These are phyloP conservation scores for Tylopilus felleus DNA, from an alignment of 768 basidiomycete species.

Conservation along the genomic window DNA sequence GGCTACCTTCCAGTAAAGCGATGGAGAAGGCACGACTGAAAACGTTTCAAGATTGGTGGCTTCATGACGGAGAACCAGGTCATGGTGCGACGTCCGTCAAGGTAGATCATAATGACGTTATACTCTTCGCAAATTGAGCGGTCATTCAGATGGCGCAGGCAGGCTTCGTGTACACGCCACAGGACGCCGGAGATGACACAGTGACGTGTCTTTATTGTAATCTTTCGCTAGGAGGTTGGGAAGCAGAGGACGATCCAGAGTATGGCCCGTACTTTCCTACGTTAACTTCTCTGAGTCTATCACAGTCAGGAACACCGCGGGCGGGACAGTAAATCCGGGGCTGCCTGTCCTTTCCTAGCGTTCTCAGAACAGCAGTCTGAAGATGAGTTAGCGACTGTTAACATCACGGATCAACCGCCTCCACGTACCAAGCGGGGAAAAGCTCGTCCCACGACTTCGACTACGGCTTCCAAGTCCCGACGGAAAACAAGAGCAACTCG, in stretches of 20 bases:
- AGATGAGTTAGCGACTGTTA: conserved; percentile 18
- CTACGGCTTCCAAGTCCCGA: conserved; percentile 20
- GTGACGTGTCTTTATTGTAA: conserved; percentile 86
- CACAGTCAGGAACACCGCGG: conserved; percentile 71
- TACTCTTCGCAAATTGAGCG: not conserved
- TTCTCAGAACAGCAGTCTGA: conserved; percentile 19
- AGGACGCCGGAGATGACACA: conserved; percentile 66
- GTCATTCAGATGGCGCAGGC: conserved; percentile 70
- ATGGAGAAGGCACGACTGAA: conserved; percentile 74
- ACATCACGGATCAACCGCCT: conserved; percentile 12
- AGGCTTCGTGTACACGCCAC: conserved; percentile 81
- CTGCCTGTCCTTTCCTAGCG: conserved; percentile 43
- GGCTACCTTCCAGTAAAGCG: conserved; percentile 60
- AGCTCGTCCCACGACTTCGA: conserved; percentile 22
- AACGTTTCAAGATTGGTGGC: conserved; percentile 79
- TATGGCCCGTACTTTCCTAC: conserved; percentile 37
- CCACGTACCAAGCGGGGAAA: conserved; percentile 17
- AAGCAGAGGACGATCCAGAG: conserved; percentile 82
- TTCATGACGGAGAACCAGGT: conserved; percentile 57
- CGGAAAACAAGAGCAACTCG: conserved; percentile 23
- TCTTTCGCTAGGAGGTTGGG: conserved; percentile 81
- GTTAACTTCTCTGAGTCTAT: conserved; percentile 3
- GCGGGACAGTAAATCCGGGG: conserved; percentile 50
- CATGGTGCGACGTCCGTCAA: conserved; percentile 73
- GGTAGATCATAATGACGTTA: conserved; percentile 34